Evolutionary conservation across 2,329 filamentous ascomycete genomes (phyloP).

Genomic region (Epichloe elymi): DNA sequence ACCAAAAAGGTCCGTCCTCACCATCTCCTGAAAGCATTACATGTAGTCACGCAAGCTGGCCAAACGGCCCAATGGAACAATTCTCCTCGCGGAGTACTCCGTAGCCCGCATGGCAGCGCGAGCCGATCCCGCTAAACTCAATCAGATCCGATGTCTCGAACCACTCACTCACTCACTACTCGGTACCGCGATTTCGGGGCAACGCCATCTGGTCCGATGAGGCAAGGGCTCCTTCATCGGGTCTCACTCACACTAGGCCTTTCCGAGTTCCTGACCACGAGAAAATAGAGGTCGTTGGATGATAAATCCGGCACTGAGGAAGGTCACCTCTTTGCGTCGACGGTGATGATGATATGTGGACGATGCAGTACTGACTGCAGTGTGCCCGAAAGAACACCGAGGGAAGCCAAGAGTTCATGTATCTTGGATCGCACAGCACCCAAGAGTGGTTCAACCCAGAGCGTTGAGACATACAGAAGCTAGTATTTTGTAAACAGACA

Average conservation of each 20-base stretch:
- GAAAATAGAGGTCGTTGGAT: not conserved
- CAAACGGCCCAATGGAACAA: not conserved
- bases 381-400: not conserved
- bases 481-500: not conserved
- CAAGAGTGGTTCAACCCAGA: not conserved
- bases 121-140: not conserved
- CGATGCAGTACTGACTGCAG: not conserved
- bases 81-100: not conserved
- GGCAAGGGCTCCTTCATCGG: not conserved
- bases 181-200: not conserved
- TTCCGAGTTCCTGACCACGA: not conserved
- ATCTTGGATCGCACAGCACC: not conserved
- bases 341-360: not conserved
- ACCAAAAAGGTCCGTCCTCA: not conserved
- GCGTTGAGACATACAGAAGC: not conserved
- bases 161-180: not conserved
- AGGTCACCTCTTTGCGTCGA: not conserved
- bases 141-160: too few relatives aligned
- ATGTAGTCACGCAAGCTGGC: not conserved
- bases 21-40: not conserved
- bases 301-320: not conserved
- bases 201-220: not conserved
- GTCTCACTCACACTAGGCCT: not conserved
- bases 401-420: constrained; percentile 1
- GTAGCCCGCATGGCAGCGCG: not conserved